phyloP scores from a whole-genome alignment of 805 yeast species.

The Dipodascopsis tothii region DNA sequence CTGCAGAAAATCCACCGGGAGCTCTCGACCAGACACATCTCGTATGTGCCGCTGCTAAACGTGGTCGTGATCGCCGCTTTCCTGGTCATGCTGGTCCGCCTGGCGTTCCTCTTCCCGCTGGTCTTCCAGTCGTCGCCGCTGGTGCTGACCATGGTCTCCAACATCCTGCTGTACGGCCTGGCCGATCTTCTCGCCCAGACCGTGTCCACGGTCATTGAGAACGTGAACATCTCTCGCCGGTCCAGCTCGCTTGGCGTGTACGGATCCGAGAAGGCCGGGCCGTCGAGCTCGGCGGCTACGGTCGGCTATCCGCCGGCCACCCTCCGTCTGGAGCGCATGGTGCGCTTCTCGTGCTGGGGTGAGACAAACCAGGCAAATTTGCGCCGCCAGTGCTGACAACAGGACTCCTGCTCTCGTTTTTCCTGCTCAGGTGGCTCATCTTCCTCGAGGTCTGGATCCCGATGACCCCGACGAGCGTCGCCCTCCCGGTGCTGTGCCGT shows the following conservation, averaged over 20 bases:
- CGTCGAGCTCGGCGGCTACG: conserved; percentile 16
- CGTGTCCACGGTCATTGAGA: conserved; percentile 37
- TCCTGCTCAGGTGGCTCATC: conserved; percentile 84
- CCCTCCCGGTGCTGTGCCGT: conserved; percentile 69
- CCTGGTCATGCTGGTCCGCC: conserved; percentile 29
- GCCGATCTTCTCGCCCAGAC: conserved; percentile 88
- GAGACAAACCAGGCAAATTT: conserved; percentile 8
- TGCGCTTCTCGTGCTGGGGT: conserved; percentile 73
- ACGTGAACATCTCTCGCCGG: conserved; percentile 21
- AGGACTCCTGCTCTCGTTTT: conserved; percentile 66
- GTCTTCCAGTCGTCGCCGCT: conserved; percentile 56
- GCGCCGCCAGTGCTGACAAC: not conserved
- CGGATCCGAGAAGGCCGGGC: conserved; percentile 11
- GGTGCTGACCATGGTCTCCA: conserved; percentile 73
- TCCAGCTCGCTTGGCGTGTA: conserved; percentile 9
- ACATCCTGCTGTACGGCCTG: conserved; percentile 74
- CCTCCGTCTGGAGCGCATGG: conserved; percentile 23
- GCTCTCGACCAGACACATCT: conserved; percentile 13
- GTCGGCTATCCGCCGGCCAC: conserved; percentile 3
- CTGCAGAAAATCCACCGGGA: conserved; percentile 7
- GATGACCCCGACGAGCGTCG: conserved; percentile 60
- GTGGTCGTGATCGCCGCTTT: conserved; percentile 31
- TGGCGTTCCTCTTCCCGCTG: conserved; percentile 29
- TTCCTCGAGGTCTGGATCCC: conserved; percentile 65
- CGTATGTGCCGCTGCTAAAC: conserved; percentile 31